Conservation (phyloP, 345 rosid species). For the Brassica incana region DNA sequence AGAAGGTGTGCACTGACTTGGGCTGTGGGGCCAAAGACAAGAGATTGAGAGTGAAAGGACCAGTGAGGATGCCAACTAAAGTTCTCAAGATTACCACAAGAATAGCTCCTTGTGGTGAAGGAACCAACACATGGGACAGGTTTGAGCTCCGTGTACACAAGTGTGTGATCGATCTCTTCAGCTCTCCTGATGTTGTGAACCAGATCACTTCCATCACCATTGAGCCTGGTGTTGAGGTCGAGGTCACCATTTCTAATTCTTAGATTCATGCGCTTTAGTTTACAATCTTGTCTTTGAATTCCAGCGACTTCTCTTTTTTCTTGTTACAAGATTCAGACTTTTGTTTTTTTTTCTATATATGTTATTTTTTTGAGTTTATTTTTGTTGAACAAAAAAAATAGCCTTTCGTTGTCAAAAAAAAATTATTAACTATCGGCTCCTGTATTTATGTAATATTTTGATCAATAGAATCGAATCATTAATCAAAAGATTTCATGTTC, state of each 20-base stretch:
- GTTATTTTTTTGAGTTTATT: neutral
- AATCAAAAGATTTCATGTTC: neutral
- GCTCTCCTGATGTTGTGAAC: conserved; percentile 73
- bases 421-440: neutral
- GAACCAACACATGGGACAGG: conserved; percentile 73
- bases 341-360: neutral
- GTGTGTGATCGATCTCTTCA: conserved; percentile 72
- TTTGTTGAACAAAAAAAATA: neutral
- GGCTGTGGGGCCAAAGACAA: conserved; percentile 61
- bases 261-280: neutral
- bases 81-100: conserved; percentile 55
- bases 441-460: neutral
- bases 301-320: neutral
- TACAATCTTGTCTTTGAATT: neutral
- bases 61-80: conserved; percentile 62
- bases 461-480: neutral
- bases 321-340: conserved; percentile 1
- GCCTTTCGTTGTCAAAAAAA: too few relatives aligned
- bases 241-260: conserved; percentile 66
- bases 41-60: conserved; percentile 59
- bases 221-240: conserved; percentile 49
- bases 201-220: conserved; percentile 61
- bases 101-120: conserved; percentile 63
- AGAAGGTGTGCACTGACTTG: conserved; percentile 46
- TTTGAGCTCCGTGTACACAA: conserved; percentile 73